A percentile compares a stretch with the other conserved stretches of the same genome.
These are phyloP conservation scores for Gastrolobium bilobum DNA, from an alignment of 306 rosid genomes.

Conservation along the genomic window DNA sequence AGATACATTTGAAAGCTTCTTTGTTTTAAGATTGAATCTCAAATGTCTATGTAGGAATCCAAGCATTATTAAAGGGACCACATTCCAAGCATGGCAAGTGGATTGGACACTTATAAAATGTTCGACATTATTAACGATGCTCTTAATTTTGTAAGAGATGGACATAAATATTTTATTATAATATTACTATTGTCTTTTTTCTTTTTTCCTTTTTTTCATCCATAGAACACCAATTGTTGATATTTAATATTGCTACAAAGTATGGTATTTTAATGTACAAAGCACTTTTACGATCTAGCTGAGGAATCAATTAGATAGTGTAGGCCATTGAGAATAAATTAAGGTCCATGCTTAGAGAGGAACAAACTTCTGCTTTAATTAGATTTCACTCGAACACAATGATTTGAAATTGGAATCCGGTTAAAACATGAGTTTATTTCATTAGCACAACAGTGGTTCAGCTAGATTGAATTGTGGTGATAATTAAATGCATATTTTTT, in stretches of 20 bases:
- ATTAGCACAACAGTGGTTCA: too few species aligned
- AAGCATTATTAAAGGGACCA: slow-evolving; percentile 47
- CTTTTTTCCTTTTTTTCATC: not conserved
- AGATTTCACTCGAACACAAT: slow-evolving; percentile 25
- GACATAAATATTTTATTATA: not conserved
- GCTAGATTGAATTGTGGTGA: too few species aligned
- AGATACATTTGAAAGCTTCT: slow-evolving; percentile 36
- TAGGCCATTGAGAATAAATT: slow-evolving; percentile 59
- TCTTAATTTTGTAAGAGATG: not conserved
- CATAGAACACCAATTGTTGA: not conserved
- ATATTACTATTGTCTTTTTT: not conserved
- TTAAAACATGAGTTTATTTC: too few species aligned
- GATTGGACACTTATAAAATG: slow-evolving; percentile 22
- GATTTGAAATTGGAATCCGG: too few species aligned
- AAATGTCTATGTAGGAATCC: slow-evolving; percentile 30
- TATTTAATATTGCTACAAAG: not conserved
- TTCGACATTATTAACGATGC: slow-evolving; percentile 3
- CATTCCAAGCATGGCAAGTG: slow-evolving; percentile 45
- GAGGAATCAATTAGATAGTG: slow-evolving; percentile 62
- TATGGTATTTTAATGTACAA: slow-evolving; percentile 37
- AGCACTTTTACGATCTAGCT: slow-evolving; percentile 58
- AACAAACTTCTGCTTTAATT: slow-evolving; percentile 47
- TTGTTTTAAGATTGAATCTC: slow-evolving; percentile 14
- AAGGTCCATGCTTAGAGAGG: slow-evolving; percentile 33
- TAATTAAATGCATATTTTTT: not conserved